Conservation (phyloP, 805 yeast species). For the Ogataea paraovalis region DNA sequence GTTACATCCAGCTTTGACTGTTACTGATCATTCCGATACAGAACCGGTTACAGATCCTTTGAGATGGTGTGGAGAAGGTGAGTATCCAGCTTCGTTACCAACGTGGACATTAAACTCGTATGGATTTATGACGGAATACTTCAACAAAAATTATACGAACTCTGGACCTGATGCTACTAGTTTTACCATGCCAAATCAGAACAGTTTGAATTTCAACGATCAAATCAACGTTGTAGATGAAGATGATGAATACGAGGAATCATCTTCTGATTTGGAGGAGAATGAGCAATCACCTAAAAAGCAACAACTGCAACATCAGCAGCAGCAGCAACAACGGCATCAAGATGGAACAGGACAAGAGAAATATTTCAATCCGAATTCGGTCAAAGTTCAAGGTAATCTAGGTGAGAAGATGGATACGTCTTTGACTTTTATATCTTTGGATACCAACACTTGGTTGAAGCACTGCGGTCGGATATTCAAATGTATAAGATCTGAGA, state of each 20-base stretch:
- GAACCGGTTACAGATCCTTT: constrained; percentile 2
- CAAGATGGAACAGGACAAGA: constrained; percentile 3
- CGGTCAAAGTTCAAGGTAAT: constrained; percentile 37
- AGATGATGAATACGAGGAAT: constrained; percentile 20
- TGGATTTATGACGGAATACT: constrained; percentile 31
- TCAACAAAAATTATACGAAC: constrained; percentile 24
- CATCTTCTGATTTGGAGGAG: constrained; percentile 6
- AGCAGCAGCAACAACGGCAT: not conserved
- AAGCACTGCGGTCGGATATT: constrained; percentile 75
- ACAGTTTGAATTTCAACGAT: constrained; percentile 4
- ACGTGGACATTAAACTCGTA: constrained; percentile 29
- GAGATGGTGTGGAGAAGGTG: constrained; percentile 17
- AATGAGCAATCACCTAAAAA: constrained; percentile 10
- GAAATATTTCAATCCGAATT: constrained; percentile 3
- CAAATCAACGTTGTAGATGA: constrained; percentile 15
- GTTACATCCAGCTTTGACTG: constrained; percentile 10
- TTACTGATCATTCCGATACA: constrained; percentile 1
- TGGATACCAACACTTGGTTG: constrained; percentile 79
- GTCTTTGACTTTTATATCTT: constrained; percentile 51
- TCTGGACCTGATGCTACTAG: constrained; percentile 4
- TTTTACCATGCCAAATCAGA: not conserved
- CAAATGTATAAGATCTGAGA: constrained; percentile 59
- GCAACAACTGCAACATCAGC: too few species aligned
- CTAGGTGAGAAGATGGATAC: constrained; percentile 57
- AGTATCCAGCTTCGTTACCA: constrained; percentile 22